Base-by-base conservation (phyloP, 805 yeast genomes). In the Myxozyma vanderwaltii region DNA sequence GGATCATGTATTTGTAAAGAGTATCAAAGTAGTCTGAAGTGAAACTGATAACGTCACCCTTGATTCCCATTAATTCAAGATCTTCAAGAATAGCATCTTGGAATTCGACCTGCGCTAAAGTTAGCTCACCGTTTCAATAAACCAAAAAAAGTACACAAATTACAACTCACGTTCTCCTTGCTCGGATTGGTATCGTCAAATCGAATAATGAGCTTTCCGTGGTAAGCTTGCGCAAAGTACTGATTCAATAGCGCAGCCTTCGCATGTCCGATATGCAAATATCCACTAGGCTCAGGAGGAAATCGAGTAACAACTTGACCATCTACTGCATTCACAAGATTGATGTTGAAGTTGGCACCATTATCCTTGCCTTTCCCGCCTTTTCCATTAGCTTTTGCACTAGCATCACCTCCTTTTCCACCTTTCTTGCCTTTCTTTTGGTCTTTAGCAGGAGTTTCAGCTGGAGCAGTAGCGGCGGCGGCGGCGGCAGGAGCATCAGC, bases 241-340 rank as follows among this genome's bases (percentile, higher is more conserved):
- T 94, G 94, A 79, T 94, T 94, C 73, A 94, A 82, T 59, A 94
- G 81, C 56, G 99, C 99, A 63, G 99, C 99, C 77, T 94, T 94
- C 62, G 96, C 99, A 74, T 94, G 99, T 68, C 99, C 99, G 77
- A 94, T 94, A 77, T 94, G 99, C 76, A 94, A 82, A 76, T 91
- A 94, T 78, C 99, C 99, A 77, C 96, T 89, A 61, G 99, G 99
- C 79, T 94, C 99, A 66, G 99, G 99, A 53, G 96, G 99, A 85
- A 94, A 94, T 78, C 99, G 88, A 55, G 99, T 95, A 55, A 95
- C 98, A 58, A 94, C 99, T 76, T 91, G 79, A 66, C 99, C 99
- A 58, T 87, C 85, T 70, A 82, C 85, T 59, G 99, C 99, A 73
- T 85, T 95, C 60, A 88, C 88, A 67, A 94, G 83, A 70, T 89